Conservation (phyloP, 352 stramenopile genomes). For the Aphanomyces stellatus region DNA sequence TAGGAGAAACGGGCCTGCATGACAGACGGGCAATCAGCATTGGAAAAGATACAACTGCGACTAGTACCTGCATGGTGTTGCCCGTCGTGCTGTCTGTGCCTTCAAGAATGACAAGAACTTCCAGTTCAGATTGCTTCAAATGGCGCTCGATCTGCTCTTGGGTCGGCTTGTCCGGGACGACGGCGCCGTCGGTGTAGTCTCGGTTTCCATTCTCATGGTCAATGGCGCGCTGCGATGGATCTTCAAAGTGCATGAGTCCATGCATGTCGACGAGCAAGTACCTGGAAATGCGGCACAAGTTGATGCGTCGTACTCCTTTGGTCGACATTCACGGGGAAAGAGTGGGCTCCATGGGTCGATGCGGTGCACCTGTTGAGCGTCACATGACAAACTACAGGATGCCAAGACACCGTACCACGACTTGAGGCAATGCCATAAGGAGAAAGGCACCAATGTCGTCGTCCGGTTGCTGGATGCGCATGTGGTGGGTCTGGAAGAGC, state of each 20-base stretch:
- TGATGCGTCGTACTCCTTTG: conserved; percentile 34
- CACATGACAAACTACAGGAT: too few species aligned
- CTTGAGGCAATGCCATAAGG: conserved; percentile 69
- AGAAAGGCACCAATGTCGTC: conserved; percentile 71
- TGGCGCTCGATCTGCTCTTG: conserved; percentile 64
- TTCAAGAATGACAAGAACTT: conserved; percentile 72
- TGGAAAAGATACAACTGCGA: background rate
- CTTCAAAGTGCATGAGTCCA: conserved; percentile 3
- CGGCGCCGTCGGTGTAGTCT: conserved; percentile 29
- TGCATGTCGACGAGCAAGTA: too few species aligned
- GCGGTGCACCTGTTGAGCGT: too few species aligned
- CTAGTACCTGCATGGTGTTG: conserved; percentile 68
- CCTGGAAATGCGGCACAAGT: conserved; percentile 42
- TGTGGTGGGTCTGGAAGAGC: conserved; percentile 71
- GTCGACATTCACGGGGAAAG: conserved; percentile 67
- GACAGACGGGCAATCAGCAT: background rate
- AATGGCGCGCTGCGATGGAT: conserved; percentile 53
- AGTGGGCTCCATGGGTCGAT: conserved; percentile 79
- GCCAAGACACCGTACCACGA: too few species aligned
- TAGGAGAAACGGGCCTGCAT: conserved; percentile 37
- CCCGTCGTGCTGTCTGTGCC: conserved; percentile 76
- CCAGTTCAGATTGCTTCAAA: conserved; percentile 50
- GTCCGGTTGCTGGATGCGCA: conserved; percentile 77
- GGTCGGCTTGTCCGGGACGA: conserved; percentile 34
- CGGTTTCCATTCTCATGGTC: conserved; percentile 77